phyloP scores from a whole-genome alignment of 2,329 filamentous ascomycete genomes.

The Ascochyta fabae region DNA sequence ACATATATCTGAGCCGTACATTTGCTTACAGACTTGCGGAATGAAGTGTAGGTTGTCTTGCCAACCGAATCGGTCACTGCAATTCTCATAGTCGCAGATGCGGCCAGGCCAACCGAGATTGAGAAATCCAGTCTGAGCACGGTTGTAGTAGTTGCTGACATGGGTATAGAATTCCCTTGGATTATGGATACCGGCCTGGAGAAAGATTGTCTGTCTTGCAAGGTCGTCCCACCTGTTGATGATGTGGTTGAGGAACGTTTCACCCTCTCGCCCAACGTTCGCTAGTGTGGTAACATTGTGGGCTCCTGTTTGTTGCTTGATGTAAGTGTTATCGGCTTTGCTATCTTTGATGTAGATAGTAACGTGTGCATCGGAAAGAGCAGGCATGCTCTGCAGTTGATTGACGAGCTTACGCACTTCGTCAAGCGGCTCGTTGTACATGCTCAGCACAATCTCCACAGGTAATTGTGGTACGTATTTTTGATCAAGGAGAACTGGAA shows the following conservation, averaged over 20 bases:
- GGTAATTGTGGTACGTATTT: slow-evolving; percentile 27
- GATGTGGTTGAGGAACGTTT: slow-evolving; percentile 58
- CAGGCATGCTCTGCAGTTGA: slow-evolving; percentile 27
- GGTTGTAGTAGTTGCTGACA: slow-evolving; percentile 49
- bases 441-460: slow-evolving; percentile 48
- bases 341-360: slow-evolving; percentile 45
- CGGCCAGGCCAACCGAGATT: slow-evolving; percentile 50
- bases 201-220: slow-evolving; percentile 55
- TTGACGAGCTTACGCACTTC: slow-evolving; percentile 34
- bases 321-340: slow-evolving; percentile 25
- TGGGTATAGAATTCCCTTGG: slow-evolving; percentile 46
- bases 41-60: slow-evolving; percentile 49
- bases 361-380: slow-evolving; percentile 27
- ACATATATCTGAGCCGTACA: slow-evolving; percentile 33
- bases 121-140: slow-evolving; percentile 53
- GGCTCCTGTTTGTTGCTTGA: slow-evolving; percentile 34
- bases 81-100: slow-evolving; percentile 50
- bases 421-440: slow-evolving; percentile 44
- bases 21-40: slow-evolving; percentile 43
- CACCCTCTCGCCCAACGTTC: slow-evolving; percentile 55
- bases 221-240: slow-evolving; percentile 52
- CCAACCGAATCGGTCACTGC: slow-evolving; percentile 52
- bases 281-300: slow-evolving; percentile 32
- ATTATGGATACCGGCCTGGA: slow-evolving; percentile 55
- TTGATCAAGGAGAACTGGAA: slow-evolving; percentile 20